Evolutionary conservation across 1,284 basidiomycete species (phyloP), one percentile per base, ranked within the genome.

Genomic region (Cutaneotrichosporon cavernicola): DNA sequence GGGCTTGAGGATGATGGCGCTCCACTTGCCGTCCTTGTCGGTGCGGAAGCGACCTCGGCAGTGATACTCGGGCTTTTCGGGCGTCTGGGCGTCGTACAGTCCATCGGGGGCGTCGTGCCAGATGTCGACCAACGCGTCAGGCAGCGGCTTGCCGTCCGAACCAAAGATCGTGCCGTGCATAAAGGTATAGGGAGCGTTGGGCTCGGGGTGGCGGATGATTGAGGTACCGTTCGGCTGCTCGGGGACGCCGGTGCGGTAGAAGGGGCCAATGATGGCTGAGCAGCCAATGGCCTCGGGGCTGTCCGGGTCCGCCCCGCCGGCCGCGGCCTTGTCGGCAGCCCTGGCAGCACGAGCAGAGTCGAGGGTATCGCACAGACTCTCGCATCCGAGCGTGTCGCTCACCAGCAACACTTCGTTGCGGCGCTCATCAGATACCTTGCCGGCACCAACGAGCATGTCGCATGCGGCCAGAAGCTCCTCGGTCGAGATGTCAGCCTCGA

Each of bases 341-440:
- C 60, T 65, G 21, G 62, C 61, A 9, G 64, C 52, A 34, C 67
- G 67, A 2, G 67, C 64, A 57, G 65, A 62, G 59, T 69, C 67
- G 36, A 69, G 65, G 10, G 63, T 64, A 58, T 63, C 64, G 59
- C 78, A 72, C 16, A 82, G 71, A 5, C 73, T 74, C 62, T 82
- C 80, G 56, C 81, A 67, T 16, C 81, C 81, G 9, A 81, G 68
- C 4, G 81, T 74, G 62, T 82, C 81, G 9, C 73, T 72, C 46
- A 80, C 73, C 51, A 82, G 75, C 55, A 81, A 75, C 58, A 81
- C 72, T 66, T 81, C 80, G 70, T 81, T 79, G 11, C 80, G 73
- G 65, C 74, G 74, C 1, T 78, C 78, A 21, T 69, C 69, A 16
- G 76, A 76, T 46, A 79, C 74, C 68, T 81, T 67, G 26, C 80